Percentiles rank a stretch among this genome's conserved stretches.
Conservation (phyloP, 805 yeast species). For the Candida coquimbonensis region DNA sequence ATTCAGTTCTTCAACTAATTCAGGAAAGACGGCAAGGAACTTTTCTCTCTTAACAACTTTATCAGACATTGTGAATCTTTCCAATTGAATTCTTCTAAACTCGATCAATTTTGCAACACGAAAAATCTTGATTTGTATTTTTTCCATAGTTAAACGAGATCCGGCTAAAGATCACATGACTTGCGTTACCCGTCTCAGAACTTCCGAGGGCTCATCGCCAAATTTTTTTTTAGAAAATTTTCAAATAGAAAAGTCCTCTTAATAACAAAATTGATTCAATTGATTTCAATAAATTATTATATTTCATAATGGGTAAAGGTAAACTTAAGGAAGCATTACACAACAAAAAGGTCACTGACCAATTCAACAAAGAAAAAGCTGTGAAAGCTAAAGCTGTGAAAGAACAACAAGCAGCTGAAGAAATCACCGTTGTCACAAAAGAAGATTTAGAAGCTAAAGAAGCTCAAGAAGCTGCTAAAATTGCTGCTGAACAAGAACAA, state of each 20-base stretch:
- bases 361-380: constrained; percentile 15
- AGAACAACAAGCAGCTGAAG: constrained; percentile 22
- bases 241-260: background rate
- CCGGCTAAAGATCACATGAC: background rate
- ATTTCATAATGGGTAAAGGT: constrained; percentile 21
- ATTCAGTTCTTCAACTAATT: constrained; percentile 67
- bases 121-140: too few relatives aligned
- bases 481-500: constrained; percentile 10
- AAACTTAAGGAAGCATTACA: constrained; percentile 19
- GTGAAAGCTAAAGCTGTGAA: constrained; percentile 14
- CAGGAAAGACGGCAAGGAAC: constrained; percentile 66
- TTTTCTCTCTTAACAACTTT: constrained; percentile 36
- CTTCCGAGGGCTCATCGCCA: constrained; percentile 10
- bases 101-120: background rate
- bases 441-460: constrained; percentile 23
- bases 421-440: constrained; percentile 27
- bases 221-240: constrained; percentile 5
- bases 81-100: background rate
- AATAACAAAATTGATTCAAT: too few relatives aligned
- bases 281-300: background rate
- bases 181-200: background rate
- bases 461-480: constrained; percentile 5
- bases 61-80: constrained; percentile 13
- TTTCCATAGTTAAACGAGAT: constrained; percentile 1
- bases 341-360: constrained; percentile 13